A percentile compares a stretch with the other conserved stretches of the same genome.
Conservation (phyloP, 202 grass and related monocot species). For the Saccharum hybrid region DNA sequence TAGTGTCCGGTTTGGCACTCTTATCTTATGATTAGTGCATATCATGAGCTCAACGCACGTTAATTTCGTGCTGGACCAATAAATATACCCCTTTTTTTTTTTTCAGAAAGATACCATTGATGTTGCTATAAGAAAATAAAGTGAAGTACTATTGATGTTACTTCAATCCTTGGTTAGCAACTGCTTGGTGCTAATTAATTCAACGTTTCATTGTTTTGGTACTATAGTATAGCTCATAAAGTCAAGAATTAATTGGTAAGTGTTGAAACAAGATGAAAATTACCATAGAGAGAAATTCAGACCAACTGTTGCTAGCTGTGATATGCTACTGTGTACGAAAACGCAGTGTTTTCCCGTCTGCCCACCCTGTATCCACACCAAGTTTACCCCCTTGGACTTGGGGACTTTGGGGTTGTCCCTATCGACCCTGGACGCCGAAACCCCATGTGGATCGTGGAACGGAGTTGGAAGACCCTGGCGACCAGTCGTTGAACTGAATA, state of each 20-base stretch:
- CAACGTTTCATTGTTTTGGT: not conserved
- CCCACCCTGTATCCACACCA: not conserved
- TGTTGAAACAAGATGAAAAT: not conserved
- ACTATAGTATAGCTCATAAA: no score
- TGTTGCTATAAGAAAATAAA: not conserved
- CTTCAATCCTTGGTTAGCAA: no score
- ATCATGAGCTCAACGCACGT: not conserved
- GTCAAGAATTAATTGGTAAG: not conserved
- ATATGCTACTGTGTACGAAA: not conserved
- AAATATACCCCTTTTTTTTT: not conserved
- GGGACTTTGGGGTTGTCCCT: not conserved
- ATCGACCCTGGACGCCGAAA: not conserved
- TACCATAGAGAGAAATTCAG: not conserved
- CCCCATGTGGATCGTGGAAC: not conserved
- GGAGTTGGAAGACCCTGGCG: not conserved
- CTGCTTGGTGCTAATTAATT: no score
- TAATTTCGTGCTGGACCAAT: constrained; percentile 4
- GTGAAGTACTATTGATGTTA: no score
- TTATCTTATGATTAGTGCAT: constrained; percentile 23
- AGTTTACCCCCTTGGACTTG: no score
- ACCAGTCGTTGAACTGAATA: not conserved
- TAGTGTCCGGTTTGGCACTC: not conserved
- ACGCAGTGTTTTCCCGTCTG: not conserved
- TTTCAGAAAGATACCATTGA: not conserved
- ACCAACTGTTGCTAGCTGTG: no score